Evolutionary conservation across 345 rosid species (phyloP).

Genomic region (Ceriops decandra): DNA sequence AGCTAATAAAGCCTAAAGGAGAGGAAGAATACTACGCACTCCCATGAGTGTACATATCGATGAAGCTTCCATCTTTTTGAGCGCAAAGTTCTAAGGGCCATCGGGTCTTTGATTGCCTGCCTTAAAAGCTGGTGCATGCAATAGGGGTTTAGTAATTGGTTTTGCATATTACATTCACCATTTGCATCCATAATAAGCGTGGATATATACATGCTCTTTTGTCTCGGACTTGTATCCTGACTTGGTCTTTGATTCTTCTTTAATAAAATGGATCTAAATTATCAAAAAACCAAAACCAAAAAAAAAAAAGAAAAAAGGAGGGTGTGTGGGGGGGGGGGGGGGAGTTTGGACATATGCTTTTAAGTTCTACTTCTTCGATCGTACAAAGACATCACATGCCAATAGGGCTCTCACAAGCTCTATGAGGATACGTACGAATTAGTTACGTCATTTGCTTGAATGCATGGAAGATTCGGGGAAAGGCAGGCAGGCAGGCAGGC

Average conservation of each 20-base stretch:
- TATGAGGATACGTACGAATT: too few species aligned
- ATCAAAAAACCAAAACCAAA: too few species aligned
- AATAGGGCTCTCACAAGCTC: too few species aligned
- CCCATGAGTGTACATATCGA: constrained; percentile 45
- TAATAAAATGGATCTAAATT: too few species aligned
- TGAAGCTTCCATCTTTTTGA: constrained; percentile 66
- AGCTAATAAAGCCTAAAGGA: constrained; percentile 42
- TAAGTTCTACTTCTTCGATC: neutral
- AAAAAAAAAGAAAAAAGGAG: too few species aligned
- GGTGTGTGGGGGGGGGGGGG: rapidly evolving
- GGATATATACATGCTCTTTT: too few species aligned
- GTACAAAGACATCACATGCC: too few species aligned
- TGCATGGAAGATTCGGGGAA: neutral
- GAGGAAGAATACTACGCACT: constrained; percentile 49
- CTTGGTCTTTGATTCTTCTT: too few species aligned
- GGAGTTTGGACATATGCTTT: neutral
- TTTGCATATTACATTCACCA: too few species aligned
- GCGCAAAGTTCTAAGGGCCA: constrained; percentile 5
- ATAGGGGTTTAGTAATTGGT: too few species aligned
- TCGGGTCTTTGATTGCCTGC: neutral
- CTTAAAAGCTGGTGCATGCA: constrained; percentile 12
- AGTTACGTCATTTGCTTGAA: neutral
- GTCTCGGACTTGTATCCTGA: too few species aligned
- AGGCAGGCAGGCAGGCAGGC: neutral
- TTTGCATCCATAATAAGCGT: neutral